These are phyloP conservation scores for Euphorbia peplus DNA, from an alignment of 345 rosid genomes.

Conservation along the genomic window DNA sequence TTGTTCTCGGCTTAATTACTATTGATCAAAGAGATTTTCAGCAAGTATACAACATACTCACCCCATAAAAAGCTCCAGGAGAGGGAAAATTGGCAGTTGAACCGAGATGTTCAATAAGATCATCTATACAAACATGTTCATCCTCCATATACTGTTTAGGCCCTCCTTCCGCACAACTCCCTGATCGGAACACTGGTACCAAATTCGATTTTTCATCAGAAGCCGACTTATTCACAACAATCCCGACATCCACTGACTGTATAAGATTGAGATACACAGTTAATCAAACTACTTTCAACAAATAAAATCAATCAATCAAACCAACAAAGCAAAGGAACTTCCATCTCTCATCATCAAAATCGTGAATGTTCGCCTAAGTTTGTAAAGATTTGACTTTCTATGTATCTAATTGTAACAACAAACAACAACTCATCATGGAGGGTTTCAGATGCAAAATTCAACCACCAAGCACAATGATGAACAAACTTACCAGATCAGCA, in stretches of 20 bases:
- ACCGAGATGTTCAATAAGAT: constrained; percentile 64
- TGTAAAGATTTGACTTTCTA: background rate
- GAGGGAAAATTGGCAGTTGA: constrained; percentile 42
- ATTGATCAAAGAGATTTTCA: background rate
- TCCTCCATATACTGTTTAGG: constrained; percentile 93
- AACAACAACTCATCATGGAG: background rate
- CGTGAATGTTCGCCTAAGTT: background rate
- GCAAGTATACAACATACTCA: constrained; percentile 27
- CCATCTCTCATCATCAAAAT: background rate
- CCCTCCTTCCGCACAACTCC: constrained; percentile 92
- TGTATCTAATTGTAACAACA: background rate
- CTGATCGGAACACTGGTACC: constrained; percentile 69
- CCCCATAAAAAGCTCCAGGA: constrained; percentile 96
- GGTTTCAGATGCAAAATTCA: background rate
- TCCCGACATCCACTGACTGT: constrained; percentile 65
- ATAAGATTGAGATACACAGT: constrained; percentile 13
- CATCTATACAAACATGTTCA: constrained; percentile 83
- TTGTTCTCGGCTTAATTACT: background rate
- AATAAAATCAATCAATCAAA: background rate
- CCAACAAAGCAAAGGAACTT: background rate
- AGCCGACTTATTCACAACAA: constrained; percentile 43
- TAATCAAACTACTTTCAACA: background rate
- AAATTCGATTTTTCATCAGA: constrained; percentile 51
- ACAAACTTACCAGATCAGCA: constrained; percentile 49
- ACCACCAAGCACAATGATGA: background rate